phyloP scores from a whole-genome alignment of 2,329 filamentous ascomycete genomes.

The Fusarium decemcellulare region DNA sequence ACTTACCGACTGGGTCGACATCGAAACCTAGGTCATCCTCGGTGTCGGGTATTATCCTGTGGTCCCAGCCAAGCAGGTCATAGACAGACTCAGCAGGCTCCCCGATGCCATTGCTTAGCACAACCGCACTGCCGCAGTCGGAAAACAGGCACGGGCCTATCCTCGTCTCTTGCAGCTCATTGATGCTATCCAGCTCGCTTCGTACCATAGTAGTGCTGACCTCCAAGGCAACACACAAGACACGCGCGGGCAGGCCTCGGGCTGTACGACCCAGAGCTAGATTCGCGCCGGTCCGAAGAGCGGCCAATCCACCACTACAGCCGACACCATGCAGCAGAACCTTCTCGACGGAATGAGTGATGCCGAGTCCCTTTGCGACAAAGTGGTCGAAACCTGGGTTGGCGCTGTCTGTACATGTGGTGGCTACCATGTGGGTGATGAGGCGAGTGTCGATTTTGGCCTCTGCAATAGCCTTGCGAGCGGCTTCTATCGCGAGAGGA shows the following conservation, averaged over 20 bases:
- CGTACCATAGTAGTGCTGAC: conserved; percentile 73
- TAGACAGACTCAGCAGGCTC: conserved; percentile 63
- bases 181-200: conserved; percentile 75
- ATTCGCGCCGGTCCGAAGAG: conserved; percentile 75
- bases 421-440: conserved; percentile 77
- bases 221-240: conserved; percentile 77
- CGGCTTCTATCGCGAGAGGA: conserved; percentile 68
- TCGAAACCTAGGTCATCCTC: conserved; percentile 76
- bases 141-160: conserved; percentile 79
- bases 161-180: conserved; percentile 70
- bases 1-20: conserved; percentile 71
- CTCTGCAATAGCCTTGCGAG: conserved; percentile 69
- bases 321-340: conserved; percentile 77
- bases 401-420: conserved; percentile 78
- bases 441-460: conserved; percentile 64
- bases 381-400: conserved; percentile 79
- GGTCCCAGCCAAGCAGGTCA: conserved; percentile 76
- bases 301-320: conserved; percentile 75
- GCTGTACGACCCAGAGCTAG: conserved; percentile 74
- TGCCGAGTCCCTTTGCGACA: conserved; percentile 70
- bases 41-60: conserved; percentile 73
- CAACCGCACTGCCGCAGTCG: conserved; percentile 76
- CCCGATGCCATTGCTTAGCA: conserved; percentile 76
- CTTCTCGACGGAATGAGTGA: conserved; percentile 73
- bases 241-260: conserved; percentile 70